Evolutionary conservation across 768 basidiomycete species (phyloP).

Genomic region (Trametes meyenii): DNA sequence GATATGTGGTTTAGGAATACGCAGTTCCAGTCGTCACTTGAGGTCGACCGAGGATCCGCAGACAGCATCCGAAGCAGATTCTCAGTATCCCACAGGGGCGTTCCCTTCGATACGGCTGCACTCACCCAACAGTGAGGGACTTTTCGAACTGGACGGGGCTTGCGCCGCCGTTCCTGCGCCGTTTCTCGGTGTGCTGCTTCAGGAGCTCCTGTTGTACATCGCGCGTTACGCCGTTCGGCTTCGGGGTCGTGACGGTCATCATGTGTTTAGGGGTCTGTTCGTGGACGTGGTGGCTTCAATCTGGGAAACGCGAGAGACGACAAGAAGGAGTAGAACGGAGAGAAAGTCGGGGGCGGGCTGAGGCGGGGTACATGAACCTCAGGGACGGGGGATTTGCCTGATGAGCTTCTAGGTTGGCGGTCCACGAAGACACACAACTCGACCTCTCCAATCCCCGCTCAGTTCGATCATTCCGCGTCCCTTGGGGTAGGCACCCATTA

Average conservation of each 20-base stretch:
- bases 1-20: slow-evolving; percentile 59
- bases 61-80: background rate
- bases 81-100: background rate
- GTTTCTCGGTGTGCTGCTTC: slow-evolving; percentile 37
- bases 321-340: no score
- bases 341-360: no score
- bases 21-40: slow-evolving; percentile 72
- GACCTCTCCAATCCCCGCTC: no score
- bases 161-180: slow-evolving; percentile 21
- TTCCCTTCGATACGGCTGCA: slow-evolving; percentile 14
- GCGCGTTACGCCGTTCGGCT: slow-evolving; percentile 31
- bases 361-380: no score
- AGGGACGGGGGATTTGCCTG: no score
- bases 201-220: slow-evolving; percentile 51
- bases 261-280: background rate
- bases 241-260: slow-evolving; percentile 16
- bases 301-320: no score
- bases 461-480: no score
- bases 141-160: slow-evolving; percentile 51
- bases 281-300: background rate
- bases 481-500: no score
- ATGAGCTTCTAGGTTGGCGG: no score
- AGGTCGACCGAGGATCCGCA: slow-evolving; percentile 15
- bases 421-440: no score
- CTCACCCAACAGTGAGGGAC: slow-evolving; percentile 58